A percentile compares a stretch with the other conserved stretches of the same genome.
phyloP scores from a whole-genome alignment of 1,284 basidiomycete genomes.

The Ganoderma meredithae region DNA sequence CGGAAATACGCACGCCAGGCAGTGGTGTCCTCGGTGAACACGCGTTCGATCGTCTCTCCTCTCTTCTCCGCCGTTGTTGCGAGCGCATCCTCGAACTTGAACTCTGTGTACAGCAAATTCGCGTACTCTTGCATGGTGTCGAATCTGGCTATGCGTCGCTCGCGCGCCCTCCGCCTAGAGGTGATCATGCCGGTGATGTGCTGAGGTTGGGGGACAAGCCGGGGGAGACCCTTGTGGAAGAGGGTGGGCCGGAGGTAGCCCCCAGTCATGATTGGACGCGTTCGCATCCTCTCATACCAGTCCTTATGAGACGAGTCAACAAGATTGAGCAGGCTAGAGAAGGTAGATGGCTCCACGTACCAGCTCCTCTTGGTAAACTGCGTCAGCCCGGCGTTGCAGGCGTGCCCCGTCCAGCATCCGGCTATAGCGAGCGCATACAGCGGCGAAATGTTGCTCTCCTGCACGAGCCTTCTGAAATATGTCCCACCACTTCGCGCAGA shows the following conservation, averaged over 20 bases:
- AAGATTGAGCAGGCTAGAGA: neutral
- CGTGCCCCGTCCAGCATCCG: conserved; percentile 58
- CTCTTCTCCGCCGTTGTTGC: conserved; percentile 25
- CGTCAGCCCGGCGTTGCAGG: conserved; percentile 56
- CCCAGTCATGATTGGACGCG: conserved; percentile 73
- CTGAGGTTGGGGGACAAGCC: conserved; percentile 78
- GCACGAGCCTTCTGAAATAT: conserved; percentile 57
- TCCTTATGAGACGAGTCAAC: conserved; percentile 42
- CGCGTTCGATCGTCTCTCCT: conserved; percentile 35
- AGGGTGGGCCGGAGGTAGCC: conserved; percentile 66
- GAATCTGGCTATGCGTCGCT: conserved; percentile 49
- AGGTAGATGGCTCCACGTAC: conserved; percentile 46
- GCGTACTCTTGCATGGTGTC: conserved; percentile 45
- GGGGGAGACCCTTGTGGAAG: conserved; percentile 74
- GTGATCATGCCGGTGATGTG: conserved; percentile 74
- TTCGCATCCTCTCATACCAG: conserved; percentile 58
- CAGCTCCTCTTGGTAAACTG: conserved; percentile 55
- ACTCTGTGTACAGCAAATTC: conserved; percentile 61
- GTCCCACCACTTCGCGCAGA: conserved; percentile 66
- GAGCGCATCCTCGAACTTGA: conserved; percentile 58
- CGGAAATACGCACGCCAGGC: conserved; percentile 52
- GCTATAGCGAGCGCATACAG: conserved; percentile 62
- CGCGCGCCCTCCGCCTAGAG: conserved; percentile 58
- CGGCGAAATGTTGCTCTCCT: conserved; percentile 56
- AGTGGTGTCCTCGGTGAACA: conserved; percentile 32